Evolutionary conservation across 345 rosid species (phyloP), one percentile per base, ranked within the genome.

Genomic region (Garcia nutans): DNA sequence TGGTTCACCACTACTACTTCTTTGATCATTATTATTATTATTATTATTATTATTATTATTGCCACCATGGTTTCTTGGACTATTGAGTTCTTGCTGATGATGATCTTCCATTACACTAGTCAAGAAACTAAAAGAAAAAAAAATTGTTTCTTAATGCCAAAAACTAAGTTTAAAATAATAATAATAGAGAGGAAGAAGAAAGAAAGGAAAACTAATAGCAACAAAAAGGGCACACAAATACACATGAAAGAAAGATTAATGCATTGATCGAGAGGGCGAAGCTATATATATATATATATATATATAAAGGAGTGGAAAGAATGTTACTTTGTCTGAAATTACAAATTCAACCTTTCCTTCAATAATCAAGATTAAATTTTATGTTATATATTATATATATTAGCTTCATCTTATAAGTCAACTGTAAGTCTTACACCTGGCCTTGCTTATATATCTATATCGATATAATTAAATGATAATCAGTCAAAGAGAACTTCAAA

Each of bases 101-200:
- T 68, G 72, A 45, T 93, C 92, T 90, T 89, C 93, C 99, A 95
- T 94, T 65, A 26, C 6, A 5, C 6, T 37, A 3, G 41, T 37
- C 41, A 37, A 37, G 41, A 37, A 37, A 37, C 41, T 37, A 37
- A 37, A 37, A 73, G 50, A 74, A 76, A 77, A 73, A 55, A 47
- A 10, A 73, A 72, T 62, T 63, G 65, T 66, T 74, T 84, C 84
- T 5, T 37, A 6, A 37, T 37, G 5, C 41, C 41, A 37, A 37
- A 37, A 37, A 37, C 41, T 82, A 78, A 83, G 83, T 56, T 71
- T 73, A 50, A 54, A 24, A 58, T 37, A 50, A 67, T 13, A 45
- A 52, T 50, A 74, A 78, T 72, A 80, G 10, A 15, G 13, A 45
- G 6, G 23, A 68, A 44, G 5, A 47, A 42, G 26, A 69, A 28